Conservation (phyloP, 2,329 filamentous ascomycete genomes). For the Chaetomiaceae sp. region DNA sequence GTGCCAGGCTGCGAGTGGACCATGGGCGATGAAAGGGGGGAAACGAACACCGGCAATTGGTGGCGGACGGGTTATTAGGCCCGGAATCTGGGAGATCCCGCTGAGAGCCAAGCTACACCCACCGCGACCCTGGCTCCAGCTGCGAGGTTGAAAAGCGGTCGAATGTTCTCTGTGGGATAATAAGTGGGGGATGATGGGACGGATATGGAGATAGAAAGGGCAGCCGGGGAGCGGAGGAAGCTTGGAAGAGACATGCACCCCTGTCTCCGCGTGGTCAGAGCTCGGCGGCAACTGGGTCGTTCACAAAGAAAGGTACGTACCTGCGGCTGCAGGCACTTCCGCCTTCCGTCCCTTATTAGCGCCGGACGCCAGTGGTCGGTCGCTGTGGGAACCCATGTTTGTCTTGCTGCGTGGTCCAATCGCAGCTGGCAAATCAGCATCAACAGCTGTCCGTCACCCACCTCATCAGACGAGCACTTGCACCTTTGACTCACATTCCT, state of each 20-base stretch:
- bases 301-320: background rate
- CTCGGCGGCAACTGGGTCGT: background rate
- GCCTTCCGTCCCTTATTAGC: background rate
- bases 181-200: too few species aligned
- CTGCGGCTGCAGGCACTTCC: conserved; percentile 3
- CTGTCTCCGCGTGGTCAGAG: background rate
- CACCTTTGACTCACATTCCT: conserved; percentile 13
- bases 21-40: conserved; percentile 6
- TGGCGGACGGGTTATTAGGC: conserved; percentile 2
- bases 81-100: too few species aligned
- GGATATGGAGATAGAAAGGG: too few species aligned
- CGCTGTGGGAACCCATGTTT: conserved; percentile 26
- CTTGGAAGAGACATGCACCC: too few species aligned
- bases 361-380: conserved; percentile 2
- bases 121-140: too few species aligned
- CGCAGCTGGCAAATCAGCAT: conserved; percentile 10
- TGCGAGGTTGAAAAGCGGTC: too few species aligned
- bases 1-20: conserved; percentile 1
- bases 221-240: too few species aligned
- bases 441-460: conserved; percentile 1
- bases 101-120: too few species aligned
- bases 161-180: too few species aligned
- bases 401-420: conserved; percentile 22
- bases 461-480: conserved; percentile 8
- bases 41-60: conserved; percentile 2